phyloP scores from a whole-genome alignment of 805 yeast genomes.

The Henningerozyma blattae region DNA sequence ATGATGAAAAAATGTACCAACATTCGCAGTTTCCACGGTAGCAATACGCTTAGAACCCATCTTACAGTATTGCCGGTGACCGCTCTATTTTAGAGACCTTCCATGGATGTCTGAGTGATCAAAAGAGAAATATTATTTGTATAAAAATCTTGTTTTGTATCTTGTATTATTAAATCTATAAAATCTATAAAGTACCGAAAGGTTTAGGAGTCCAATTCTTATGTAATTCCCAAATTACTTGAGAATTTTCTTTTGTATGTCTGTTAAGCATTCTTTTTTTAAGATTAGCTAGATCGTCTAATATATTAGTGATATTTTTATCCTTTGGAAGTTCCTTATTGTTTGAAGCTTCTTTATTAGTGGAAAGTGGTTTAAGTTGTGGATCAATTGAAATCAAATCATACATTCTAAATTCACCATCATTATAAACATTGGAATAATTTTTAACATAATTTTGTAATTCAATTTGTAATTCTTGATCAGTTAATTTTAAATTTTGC shows the following conservation, averaged over 20 bases:
- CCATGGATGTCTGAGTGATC: conserved; percentile 82
- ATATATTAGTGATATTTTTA: conserved; percentile 11
- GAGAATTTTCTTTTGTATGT: not conserved
- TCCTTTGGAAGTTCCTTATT: not conserved
- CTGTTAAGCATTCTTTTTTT: conserved; percentile 15
- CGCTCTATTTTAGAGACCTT: conserved; percentile 58
- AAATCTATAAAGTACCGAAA: conserved; percentile 38
- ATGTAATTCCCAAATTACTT: conserved; percentile 3
- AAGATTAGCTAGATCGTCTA: conserved; percentile 20
- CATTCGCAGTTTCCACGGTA: conserved; percentile 98
- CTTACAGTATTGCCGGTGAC: conserved; percentile 66
- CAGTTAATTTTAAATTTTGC: conserved; percentile 1
- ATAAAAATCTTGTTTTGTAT: too few relatives aligned
- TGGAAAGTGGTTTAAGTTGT: not conserved
- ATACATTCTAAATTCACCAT: conserved; percentile 4
- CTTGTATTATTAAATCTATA: too few relatives aligned
- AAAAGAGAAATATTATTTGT: too few relatives aligned
- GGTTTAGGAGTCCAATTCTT: conserved; percentile 41
- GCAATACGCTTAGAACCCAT: conserved; percentile 74
- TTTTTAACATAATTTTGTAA: conserved; percentile 1
- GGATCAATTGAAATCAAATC: conserved; percentile 1
- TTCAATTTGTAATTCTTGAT: not conserved
- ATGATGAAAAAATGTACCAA: conserved; percentile 68
- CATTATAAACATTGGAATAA: conserved; percentile 3
- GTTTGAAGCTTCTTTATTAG: not conserved